Evolutionary conservation across 805 yeast genomes (phyloP), one percentile per base, ranked within the genome.

Genomic region (Metschnikowia vanudenii): DNA sequence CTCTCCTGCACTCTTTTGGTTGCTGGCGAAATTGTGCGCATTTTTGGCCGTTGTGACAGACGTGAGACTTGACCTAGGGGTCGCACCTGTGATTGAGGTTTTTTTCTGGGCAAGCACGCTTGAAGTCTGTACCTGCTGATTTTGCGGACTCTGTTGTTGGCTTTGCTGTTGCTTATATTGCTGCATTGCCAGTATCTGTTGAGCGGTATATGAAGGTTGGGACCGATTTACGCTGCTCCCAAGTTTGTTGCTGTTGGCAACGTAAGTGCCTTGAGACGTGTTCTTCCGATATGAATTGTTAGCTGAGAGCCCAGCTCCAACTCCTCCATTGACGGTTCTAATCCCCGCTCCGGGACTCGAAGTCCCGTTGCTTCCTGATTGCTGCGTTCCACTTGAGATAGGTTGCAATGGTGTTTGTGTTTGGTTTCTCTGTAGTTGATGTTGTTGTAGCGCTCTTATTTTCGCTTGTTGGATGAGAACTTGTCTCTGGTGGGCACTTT

Each of bases 401-500:
- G 45, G 28, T n/a, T 31, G 44, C 9, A 30, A 14, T 4, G 44
- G 14, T n/a, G 22, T 35, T 31, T 37, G 44, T 31, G 46, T 33
- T 17, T 44, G 53, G 20, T 30, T 39, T 36, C 41, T 40, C 19
- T 52, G 50, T 6, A 51, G 55, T 47, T 68, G 75, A 36, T 69
- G 74, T 48, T 69, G 72, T 41, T 71, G 74, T 40, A 71, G 53
- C 4, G 74, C 74, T 44, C 76, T 58, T 62, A 69, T 62, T 50
- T 71, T 64, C 3, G 75, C 76, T 70, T 66, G 83, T 65, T 80
- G 90, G 19, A 71, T 59, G 50, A 61, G 62, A 18, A 61, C 57
- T 48, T 69, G 74, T 55, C 94, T 76, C 65, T 82, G 82, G 58
- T 81, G 76, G 45, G 87, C 81, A 17, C 91, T 85, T 60, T 90